Conservation (phyloP, 2,329 filamentous ascomycete species). For the Ophiosphaerella korrae region DNA sequence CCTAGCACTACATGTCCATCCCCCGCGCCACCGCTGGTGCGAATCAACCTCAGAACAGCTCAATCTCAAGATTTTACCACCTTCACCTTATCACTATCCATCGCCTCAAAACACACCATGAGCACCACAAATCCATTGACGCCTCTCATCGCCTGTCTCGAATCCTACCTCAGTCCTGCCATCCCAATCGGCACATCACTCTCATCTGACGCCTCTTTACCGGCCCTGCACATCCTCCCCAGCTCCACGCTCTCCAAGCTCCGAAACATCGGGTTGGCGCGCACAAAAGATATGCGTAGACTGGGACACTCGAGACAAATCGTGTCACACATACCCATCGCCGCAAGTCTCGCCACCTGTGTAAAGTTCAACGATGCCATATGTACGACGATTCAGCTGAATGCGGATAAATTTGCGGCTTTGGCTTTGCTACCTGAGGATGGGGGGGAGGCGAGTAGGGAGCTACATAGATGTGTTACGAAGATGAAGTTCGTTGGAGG, state of each 20-base stretch:
- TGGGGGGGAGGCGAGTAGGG: slow-evolving; percentile 41
- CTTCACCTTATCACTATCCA: slow-evolving; percentile 1
- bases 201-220: slow-evolving; percentile 8
- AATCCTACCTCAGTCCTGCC: slow-evolving; percentile 30
- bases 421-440: slow-evolving; percentile 50
- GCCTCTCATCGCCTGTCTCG: slow-evolving; percentile 31
- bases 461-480: slow-evolving; percentile 49
- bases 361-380: slow-evolving; percentile 32
- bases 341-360: slow-evolving; percentile 19
- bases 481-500: slow-evolving; percentile 57
- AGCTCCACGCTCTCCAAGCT: slow-evolving; percentile 27
- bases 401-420: slow-evolving; percentile 48
- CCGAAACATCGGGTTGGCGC: slow-evolving; percentile 24
- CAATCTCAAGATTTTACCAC: not conserved
- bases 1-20: too few relatives aligned
- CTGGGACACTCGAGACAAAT: slow-evolving; percentile 29
- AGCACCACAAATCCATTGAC: slow-evolving; percentile 6
- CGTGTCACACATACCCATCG: slow-evolving; percentile 33
- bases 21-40: not conserved
- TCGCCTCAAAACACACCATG: slow-evolving; percentile 6
- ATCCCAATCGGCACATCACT: slow-evolving; percentile 7
- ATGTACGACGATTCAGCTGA: slow-evolving; percentile 19
- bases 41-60: not conserved
- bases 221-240: slow-evolving; percentile 25
- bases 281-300: slow-evolving; percentile 30